Evolutionary conservation across 805 yeast species (phyloP).

Genomic region (Blastobotrys parvus): DNA sequence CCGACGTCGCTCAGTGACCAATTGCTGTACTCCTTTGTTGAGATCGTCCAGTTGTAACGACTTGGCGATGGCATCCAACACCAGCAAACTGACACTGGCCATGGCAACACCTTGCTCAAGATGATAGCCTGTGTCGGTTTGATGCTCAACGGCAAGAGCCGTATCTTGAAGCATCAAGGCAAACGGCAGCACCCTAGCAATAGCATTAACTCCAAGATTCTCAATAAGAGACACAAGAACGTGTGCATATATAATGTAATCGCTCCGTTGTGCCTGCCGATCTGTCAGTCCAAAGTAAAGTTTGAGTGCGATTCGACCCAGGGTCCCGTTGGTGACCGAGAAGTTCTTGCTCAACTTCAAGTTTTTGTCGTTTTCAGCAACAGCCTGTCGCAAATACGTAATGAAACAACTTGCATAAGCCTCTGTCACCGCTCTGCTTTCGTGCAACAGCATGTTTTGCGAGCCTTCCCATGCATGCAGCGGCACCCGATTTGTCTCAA

Average conservation of each 20-base stretch:
- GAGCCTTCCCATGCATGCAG: constrained; percentile 26
- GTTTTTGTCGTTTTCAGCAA: constrained; percentile 5
- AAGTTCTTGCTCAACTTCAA: constrained; percentile 2
- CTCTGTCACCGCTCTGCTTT: constrained; percentile 16
- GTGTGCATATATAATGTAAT: constrained; percentile 8
- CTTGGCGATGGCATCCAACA: constrained; percentile 3
- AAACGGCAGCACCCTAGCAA: constrained; percentile 11
- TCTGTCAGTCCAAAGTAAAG: constrained; percentile 5
- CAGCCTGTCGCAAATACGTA: constrained; percentile 15
- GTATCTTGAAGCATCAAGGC: constrained; percentile 10
- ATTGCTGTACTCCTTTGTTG: background rate
- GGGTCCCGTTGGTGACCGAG: constrained; percentile 5
- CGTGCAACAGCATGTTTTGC: constrained; percentile 20
- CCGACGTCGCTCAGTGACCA: constrained; percentile 3
- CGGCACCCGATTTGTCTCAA: constrained; percentile 11
- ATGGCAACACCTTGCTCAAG: constrained; percentile 8
- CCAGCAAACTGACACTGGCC: constrained; percentile 4
- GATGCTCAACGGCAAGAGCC: constrained; percentile 4
- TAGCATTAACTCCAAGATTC: constrained; percentile 9
- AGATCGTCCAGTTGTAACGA: constrained; percentile 1
- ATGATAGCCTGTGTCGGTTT: background rate
- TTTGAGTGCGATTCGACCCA: constrained; percentile 9
- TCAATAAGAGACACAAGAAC: constrained; percentile 5
- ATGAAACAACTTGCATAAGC: constrained; percentile 20
- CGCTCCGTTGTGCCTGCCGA: constrained; percentile 1